Evolutionary conservation across 2,329 filamentous ascomycete genomes (phyloP).

Genomic region (Sporothrix humicola): DNA sequence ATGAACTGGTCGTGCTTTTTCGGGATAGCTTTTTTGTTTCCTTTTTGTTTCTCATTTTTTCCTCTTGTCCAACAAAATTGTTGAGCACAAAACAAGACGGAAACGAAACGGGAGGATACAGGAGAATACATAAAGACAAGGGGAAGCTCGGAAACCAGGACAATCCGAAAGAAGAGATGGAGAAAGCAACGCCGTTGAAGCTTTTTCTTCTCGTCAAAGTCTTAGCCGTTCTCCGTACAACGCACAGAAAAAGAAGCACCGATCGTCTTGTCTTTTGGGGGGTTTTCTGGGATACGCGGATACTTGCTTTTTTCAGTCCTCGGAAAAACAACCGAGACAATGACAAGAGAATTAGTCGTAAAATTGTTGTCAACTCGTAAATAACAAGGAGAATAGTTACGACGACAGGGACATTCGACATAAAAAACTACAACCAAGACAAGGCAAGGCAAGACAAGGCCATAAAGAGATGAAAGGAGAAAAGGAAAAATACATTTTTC

Average conservation of each 20-base stretch:
- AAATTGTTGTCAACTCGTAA: not conserved
- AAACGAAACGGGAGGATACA: constrained; percentile 17
- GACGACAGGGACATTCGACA: too few relatives aligned
- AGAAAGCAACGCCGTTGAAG: not conserved
- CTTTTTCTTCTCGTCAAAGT: too few relatives aligned
- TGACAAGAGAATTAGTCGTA: not conserved
- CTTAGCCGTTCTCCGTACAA: not conserved
- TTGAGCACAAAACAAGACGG: constrained; percentile 10
- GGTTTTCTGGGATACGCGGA: not conserved
- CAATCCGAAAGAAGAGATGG: not conserved
- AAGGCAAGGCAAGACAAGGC: not conserved
- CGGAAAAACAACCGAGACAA: not conserved
- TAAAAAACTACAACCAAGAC: not conserved
- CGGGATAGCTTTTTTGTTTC: not conserved
- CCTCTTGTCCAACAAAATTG: not conserved
- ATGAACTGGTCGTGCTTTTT: not conserved
- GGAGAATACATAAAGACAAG: not conserved
- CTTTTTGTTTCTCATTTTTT: not conserved
- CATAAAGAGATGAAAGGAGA: not conserved
- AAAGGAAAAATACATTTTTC: not conserved
- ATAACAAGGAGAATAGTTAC: not conserved
- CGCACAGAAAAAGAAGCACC: constrained; percentile 7
- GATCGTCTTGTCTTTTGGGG: not conserved
- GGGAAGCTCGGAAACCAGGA: not conserved
- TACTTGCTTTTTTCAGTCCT: not conserved